Evolutionary conservation across 257 asterid species (phyloP).

Genomic region (Datura wrightii): DNA sequence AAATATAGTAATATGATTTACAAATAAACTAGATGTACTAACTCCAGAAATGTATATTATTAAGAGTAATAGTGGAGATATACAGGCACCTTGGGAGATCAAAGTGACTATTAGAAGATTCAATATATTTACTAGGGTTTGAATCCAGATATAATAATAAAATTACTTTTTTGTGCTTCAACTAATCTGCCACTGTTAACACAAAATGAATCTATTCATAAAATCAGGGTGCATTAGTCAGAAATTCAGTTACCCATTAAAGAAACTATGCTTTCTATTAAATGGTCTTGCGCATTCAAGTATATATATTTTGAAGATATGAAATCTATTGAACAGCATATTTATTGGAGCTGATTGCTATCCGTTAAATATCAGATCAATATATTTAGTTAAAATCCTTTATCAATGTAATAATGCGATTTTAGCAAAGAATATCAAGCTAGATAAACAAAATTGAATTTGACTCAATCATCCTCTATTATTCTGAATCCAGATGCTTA

Average conservation of each 20-base stretch:
- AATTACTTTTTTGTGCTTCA: not conserved
- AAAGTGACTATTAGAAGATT: not conserved
- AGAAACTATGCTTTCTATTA: conserved; percentile 3
- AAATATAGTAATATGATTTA: not conserved
- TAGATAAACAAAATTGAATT: not conserved
- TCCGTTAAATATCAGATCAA: not conserved
- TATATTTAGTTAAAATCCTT: not conserved
- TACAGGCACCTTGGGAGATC: not conserved
- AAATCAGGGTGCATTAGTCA: not conserved
- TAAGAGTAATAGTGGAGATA: not conserved
- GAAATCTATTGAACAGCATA: conserved; percentile 22
- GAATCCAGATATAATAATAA: not conserved
- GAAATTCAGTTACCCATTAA: not conserved
- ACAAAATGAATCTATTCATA: not conserved
- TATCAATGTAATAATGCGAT: not conserved
- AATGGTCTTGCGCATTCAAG: conserved; percentile 13
- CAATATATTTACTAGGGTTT: not conserved
- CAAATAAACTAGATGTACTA: not conserved
- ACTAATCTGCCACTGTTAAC: not conserved
- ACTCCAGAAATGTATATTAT: not conserved
- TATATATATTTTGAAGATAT: not conserved
- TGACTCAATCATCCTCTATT: not conserved
- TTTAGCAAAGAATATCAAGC: not conserved
- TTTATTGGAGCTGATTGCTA: not conserved
- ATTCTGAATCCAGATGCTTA: conserved; percentile 7